These are phyloP conservation scores for Acanthamoeba sp. DNA, from an alignment of 208 protist species.

Conservation along the genomic window DNA sequence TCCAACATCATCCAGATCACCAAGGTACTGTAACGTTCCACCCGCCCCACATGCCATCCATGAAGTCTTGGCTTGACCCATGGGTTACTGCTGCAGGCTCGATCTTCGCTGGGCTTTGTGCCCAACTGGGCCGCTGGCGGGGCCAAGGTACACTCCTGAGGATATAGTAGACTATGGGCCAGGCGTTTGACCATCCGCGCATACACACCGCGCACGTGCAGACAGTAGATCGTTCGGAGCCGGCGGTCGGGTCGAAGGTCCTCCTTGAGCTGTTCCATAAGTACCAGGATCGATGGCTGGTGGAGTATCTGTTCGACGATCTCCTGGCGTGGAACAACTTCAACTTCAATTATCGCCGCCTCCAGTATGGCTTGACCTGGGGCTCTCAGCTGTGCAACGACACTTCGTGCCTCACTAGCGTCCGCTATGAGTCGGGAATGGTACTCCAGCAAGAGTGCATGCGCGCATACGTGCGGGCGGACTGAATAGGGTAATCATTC, in stretches of 20 bases:
- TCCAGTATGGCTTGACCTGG: background rate
- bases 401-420: background rate
- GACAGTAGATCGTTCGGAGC: background rate
- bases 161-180: background rate
- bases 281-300: background rate
- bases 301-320: conserved; percentile 11
- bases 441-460: too few species aligned
- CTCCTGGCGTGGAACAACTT: conserved; percentile 11
- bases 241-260: background rate
- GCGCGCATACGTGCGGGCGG: background rate
- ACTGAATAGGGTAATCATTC: background rate
- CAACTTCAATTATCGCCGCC: background rate
- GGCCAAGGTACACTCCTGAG: background rate
- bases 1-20: conserved; percentile 59
- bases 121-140: conserved; percentile 35
- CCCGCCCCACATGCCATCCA: background rate
- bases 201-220: too few species aligned
- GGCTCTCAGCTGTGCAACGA: background rate
- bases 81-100: background rate
- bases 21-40: background rate
- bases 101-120: background rate
- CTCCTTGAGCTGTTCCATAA: background rate
- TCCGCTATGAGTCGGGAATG: background rate
- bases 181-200: too few species aligned
- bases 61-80: background rate